Evolutionary conservation across 129 eudicot species (phyloP), one percentile per base, ranked within the genome.

Genomic region (Tagetes erecta): DNA sequence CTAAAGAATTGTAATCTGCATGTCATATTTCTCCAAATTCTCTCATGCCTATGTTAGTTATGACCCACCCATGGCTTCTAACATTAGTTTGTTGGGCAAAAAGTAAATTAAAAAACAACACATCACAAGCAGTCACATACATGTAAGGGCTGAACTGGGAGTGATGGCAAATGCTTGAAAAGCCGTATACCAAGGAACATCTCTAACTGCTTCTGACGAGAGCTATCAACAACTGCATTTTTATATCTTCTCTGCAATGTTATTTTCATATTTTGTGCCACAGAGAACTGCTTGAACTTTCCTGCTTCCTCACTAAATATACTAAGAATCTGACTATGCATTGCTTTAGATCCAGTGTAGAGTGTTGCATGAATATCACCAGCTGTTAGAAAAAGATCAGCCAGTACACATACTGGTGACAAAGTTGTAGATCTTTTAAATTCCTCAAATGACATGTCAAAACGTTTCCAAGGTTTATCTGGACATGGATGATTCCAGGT

Each of bases 401-500:
- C 91, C 68, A 94, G 72, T 58, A 77, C 82, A 71, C 87, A 80
- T 34, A 94, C 80, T 30, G 98, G 98, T 45, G 93, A 88, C 68
- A 94, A 88, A 45, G 90, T 82, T 12, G 98, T 94, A 52, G 96
- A 90, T 77, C 98, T 84, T 86, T 90, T 94, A 33, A 94, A 94
- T 76, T 94, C 98, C 67, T 94, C 98, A 83, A 94, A 94, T 3
- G 88, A 84, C 98, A 94, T 94, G 74, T 94, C 98, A 82, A 94
- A 90, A 73, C 98, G 85, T 77, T 94, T 94, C 98, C 98, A 94
- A 37, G 97, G 89, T 85, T 90, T 94, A 74, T 94, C 98, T 38
- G 98, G 98, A 80, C 98, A 94, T 3, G 98, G 98, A 86, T 94
- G 98, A 73, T 88, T 94, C 98, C 98, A 94, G 4, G 97, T 94